Percentiles rank a stretch among this genome's conserved stretches.
Evolutionary conservation across 2,329 filamentous ascomycete species (phyloP).

Genomic region (Nannizziopsis barbatae): DNA sequence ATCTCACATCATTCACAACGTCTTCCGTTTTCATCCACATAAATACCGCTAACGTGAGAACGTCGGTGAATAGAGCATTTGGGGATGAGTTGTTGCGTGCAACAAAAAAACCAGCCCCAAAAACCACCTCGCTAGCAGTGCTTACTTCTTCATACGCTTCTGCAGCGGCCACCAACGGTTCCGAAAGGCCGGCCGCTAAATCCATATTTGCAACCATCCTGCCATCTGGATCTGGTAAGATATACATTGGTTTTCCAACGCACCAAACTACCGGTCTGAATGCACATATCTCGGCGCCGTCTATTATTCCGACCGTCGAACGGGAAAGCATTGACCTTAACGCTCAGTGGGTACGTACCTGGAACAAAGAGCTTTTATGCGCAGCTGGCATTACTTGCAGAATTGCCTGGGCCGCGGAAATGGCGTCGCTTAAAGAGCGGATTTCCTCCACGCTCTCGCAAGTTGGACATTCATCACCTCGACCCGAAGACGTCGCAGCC

Average conservation of each 20-base stretch:
- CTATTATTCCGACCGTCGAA: conserved; percentile 93
- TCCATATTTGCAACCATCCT: conserved; percentile 87
- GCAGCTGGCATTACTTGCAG: conserved; percentile 83
- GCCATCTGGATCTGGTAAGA: conserved; percentile 75
- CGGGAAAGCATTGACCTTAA: conserved; percentile 95
- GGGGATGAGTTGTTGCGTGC: conserved; percentile 82
- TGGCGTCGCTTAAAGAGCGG: conserved; percentile 60
- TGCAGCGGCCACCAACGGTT: conserved; percentile 52
- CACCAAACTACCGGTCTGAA: conserved; percentile 92
- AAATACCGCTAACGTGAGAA: conserved; percentile 71
- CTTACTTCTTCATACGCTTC: conserved; percentile 87
- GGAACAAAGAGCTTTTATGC: conserved; percentile 89
- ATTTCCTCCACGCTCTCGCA: conserved; percentile 37
- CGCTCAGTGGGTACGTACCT: conserved; percentile 83
- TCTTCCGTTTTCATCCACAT: conserved; percentile 82
- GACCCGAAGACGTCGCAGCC: conserved; percentile 52
- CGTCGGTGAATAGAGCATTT: conserved; percentile 60
- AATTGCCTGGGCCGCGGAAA: conserved; percentile 78
- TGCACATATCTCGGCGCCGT: conserved; percentile 89
- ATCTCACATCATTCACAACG: conserved; percentile 57
- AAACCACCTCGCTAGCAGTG: conserved; percentile 71
- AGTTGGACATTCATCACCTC: conserved; percentile 42
- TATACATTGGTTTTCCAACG: conserved; percentile 96
- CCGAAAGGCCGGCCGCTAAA: conserved; percentile 22
- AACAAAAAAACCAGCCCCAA: conserved; percentile 93